Evolutionary conservation across 2,329 filamentous ascomycete species (phyloP).

Genomic region (Cytospora paraplurivora): DNA sequence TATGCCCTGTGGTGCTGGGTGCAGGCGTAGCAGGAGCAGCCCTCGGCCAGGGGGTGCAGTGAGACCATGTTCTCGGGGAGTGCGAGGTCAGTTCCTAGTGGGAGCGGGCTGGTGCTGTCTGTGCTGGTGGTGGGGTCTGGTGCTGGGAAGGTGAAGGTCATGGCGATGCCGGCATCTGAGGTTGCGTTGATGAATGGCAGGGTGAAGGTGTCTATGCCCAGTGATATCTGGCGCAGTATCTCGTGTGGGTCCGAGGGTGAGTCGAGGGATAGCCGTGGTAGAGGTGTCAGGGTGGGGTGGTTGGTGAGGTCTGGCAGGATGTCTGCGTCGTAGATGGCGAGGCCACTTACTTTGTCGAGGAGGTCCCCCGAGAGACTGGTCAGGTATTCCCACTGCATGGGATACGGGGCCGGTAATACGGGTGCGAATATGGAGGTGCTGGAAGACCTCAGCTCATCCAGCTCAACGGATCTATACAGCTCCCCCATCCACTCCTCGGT

Average conservation of each 20-base stretch:
- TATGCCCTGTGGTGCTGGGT: slow-evolving; percentile 82
- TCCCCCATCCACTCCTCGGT: slow-evolving; percentile 81
- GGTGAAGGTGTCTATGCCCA: slow-evolving; percentile 79
- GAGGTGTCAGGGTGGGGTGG: slow-evolving; percentile 53
- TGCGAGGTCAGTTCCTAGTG: slow-evolving; percentile 83
- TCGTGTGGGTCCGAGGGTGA: slow-evolving; percentile 72
- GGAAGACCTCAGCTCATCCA: slow-evolving; percentile 32
- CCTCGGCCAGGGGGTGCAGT: slow-evolving; percentile 60
- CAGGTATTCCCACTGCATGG: slow-evolving; percentile 79
- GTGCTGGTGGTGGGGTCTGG: slow-evolving; percentile 17
- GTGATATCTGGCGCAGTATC: slow-evolving; percentile 71
- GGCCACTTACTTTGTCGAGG: slow-evolving; percentile 58
- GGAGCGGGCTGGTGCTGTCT: slow-evolving; percentile 35
- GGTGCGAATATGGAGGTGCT: slow-evolving; percentile 58
- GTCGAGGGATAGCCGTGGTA: slow-evolving; percentile 77
- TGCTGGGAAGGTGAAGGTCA: slow-evolving; percentile 75
- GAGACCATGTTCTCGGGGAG: slow-evolving; percentile 61
- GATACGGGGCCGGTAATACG: slow-evolving; percentile 73
- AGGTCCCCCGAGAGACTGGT: slow-evolving; percentile 69
- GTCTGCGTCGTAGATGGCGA: slow-evolving; percentile 78
- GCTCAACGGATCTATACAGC: slow-evolving; percentile 54
- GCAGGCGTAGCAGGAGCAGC: slow-evolving; percentile 83
- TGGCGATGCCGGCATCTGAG: slow-evolving; percentile 83
- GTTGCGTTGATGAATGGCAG: slow-evolving; percentile 72
- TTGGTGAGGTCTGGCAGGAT: slow-evolving; percentile 66